Base-by-base conservation (phyloP, 2,329 filamentous ascomycete genomes). In the Fusarium drepaniforme region DNA sequence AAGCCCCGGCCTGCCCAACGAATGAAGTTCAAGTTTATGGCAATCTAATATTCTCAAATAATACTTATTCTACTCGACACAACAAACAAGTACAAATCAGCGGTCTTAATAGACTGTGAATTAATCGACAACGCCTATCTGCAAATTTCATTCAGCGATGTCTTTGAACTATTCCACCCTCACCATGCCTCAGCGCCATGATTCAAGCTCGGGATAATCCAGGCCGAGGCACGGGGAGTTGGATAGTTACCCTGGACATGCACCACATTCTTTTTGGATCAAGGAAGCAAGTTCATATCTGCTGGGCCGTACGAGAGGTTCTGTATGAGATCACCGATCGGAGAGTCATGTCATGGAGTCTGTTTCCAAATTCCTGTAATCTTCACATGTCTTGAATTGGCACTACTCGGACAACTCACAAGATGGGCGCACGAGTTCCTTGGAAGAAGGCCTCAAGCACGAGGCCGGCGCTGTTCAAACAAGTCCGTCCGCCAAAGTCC, bases 381-480 rank as follows among this genome's bases (percentile, higher is more conserved):
- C 53, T 70, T 75, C 59, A 75, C 70, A 71, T 75, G 73, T 71
- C 44, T 73, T 42, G 66, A 37, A 18, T 51, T 58, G 46, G 30
- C 28, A 44, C 53, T 25, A 63, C 38, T 66, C 42, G 49, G 28
- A 42, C 35, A 53, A 49, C 72, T 74, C 68, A 73, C 72, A 69
- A 60, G 72, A 70, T 67, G 60, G 64, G 64, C 60, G 67, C 65
- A 75, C 72, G 59, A 58, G 69, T 59, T 67, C 65, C 59, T 42
- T 35, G 57, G 63, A 62, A 42, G 63, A 59, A 73, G 65, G 46
- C 30, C 49, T 56, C 44, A 63, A 64, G 35, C 53, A 25, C 64
- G 64, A 73, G 53, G 44, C 53, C 37, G 42, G n/a, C 56, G 62
- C 53, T 49, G 28, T 28, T 64, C 62, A 37, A 59, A 63, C 51